Conservation (phyloP, 139 green algal genomes). For the Chlorella sp. region DNA sequence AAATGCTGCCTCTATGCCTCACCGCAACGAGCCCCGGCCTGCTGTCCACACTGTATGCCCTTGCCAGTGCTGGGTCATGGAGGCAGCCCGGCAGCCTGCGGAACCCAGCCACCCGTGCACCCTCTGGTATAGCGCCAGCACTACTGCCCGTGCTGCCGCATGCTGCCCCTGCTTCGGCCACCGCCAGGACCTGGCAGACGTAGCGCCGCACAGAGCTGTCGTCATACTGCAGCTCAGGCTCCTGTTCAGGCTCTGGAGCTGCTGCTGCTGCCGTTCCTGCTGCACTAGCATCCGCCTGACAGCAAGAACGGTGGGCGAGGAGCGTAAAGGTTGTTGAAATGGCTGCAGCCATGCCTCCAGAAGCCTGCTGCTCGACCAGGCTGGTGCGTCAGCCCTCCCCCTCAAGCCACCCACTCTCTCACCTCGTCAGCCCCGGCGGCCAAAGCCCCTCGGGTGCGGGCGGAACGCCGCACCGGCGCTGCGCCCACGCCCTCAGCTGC, state of each 20-base stretch:
- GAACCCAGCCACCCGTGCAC: background rate
- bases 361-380: too few relatives aligned
- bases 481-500: background rate
- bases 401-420: background rate
- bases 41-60: conserved; percentile 41
- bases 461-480: background rate
- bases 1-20: too few relatives aligned
- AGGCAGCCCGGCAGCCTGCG: conserved; percentile 13
- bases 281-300: background rate
- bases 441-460: background rate
- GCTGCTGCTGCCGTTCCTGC: background rate
- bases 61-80: conserved; percentile 22
- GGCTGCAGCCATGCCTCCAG: background rate
- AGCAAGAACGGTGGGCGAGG: background rate
- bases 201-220: conserved; percentile 43
- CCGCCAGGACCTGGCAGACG: conserved; percentile 16
- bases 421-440: background rate
- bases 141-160: background rate
- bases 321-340: background rate
- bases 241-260: background rate
- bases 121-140: background rate
- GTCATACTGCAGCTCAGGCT: conserved; percentile 13
- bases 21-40: conserved; percentile 40
- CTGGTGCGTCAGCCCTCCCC: background rate
- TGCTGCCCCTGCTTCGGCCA: too few relatives aligned